Base-by-base conservation (phyloP, 2,329 filamentous ascomycete genomes). In the Epichloe baconii region DNA sequence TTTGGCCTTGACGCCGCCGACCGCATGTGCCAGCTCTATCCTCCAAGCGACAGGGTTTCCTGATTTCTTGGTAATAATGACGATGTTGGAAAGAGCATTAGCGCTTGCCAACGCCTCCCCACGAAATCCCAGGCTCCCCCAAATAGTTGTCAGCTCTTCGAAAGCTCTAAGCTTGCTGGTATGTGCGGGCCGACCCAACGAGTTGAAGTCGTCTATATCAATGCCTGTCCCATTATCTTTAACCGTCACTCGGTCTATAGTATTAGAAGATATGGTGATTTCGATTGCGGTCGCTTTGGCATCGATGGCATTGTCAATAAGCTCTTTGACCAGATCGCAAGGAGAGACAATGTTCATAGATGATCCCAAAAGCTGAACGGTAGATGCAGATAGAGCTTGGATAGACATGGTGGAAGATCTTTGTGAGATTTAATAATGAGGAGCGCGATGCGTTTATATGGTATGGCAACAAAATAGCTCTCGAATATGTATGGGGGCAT, bases 261-360 rank as follows among this genome's bases (percentile, higher is more conserved):
- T 83, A 60, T 89, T 82, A 42, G 73, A 59, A 4, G 83, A 77
- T 14, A 88, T 71, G 31, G 78, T 68, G 23, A 90, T 68, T 49
- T 85, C 78, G 52, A 91, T 71, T 2, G 74, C 75, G 2, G 77
- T 83, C 12, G 86, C 84, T 49, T 75, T 71, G 7, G 85, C 83
- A 64, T 91, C 86, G 19, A 90, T 74, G 43, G 85, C 75, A 64
- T 91, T 90, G 58, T 90, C 86, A 35, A 90, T 65, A 4, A 90
- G 78, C 65, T 90, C 86, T 61, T 90, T 90, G 58, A 88, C 76
- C 2, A 87, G 68, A 11, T 77, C 75, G 12, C 72, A 67, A 0
- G 85, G 75, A 7, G 78, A 77, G 5, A 75, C 71, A 47, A 89
- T 73, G 44, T 75, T 72, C 57, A 82, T 72, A 3, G 78, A 72